A percentile compares a stretch with the other conserved stretches of the same genome.
Evolutionary conservation across 2,329 filamentous ascomycete species (phyloP).

Genomic region (Dothiorella sarmentorum): DNA sequence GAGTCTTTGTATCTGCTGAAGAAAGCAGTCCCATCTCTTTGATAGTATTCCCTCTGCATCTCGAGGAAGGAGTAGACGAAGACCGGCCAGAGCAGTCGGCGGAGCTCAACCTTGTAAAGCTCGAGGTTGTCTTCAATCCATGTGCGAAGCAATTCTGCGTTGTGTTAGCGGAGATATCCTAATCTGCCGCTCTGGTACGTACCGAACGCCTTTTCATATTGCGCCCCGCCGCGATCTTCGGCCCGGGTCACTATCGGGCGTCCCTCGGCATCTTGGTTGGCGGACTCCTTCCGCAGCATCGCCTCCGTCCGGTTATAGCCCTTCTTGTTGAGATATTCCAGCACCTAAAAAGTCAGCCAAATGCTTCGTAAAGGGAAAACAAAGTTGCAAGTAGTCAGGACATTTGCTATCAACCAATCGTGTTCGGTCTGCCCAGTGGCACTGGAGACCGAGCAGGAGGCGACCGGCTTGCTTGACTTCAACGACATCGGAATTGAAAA

Average conservation of each 20-base stretch:
- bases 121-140: conserved; percentile 94
- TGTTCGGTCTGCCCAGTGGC: no score
- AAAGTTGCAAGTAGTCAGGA: no score
- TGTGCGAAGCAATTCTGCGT: conserved; percentile 61
- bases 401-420: no score
- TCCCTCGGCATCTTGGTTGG: conserved; percentile 76
- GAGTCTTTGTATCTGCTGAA: conserved; percentile 63
- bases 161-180: conserved; percentile 17
- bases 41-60: conserved; percentile 68
- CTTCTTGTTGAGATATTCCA: conserved; percentile 93
- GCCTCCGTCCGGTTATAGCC: conserved; percentile 92
- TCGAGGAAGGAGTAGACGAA: conserved; percentile 92
- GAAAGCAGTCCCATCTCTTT: conserved; percentile 69
- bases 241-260: conserved; percentile 64
- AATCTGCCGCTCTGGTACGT: no score
- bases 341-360: conserved; percentile 63
- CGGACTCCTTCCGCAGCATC: conserved; percentile 85
- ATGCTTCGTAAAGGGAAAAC: no score
- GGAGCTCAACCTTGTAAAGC: conserved; percentile 90
- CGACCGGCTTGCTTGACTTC: no score
- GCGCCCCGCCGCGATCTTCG: conserved; percentile 68
- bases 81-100: conserved; percentile 84
- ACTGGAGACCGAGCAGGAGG: no score
- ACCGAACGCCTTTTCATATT: conserved; percentile 71
- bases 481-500: no score